A percentile compares a stretch with the other conserved stretches of the same genome.
These are phyloP conservation scores for Entamoeba invadens DNA, from an alignment of 208 protist genomes.

Conservation along the genomic window DNA sequence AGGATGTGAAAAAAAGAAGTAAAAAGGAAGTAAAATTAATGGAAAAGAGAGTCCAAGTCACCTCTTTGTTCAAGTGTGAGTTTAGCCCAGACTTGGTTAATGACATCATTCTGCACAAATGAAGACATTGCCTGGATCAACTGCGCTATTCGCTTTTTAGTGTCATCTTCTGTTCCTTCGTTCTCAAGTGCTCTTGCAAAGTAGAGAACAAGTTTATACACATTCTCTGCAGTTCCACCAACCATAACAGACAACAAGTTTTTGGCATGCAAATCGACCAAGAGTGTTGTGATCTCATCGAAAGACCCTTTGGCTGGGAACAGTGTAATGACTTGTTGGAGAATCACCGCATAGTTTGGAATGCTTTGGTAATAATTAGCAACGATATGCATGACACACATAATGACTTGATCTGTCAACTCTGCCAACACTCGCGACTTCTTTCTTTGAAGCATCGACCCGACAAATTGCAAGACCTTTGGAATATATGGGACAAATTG, in stretches of 20 bases:
- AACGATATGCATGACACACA: neutral
- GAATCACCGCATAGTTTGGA: neutral
- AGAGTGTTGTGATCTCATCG: neutral
- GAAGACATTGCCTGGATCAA: neutral
- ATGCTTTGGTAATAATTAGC: neutral
- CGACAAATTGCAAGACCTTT: neutral
- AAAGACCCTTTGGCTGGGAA: neutral
- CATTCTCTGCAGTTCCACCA: neutral
- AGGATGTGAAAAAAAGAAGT: too few relatives aligned
- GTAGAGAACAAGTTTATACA: neutral
- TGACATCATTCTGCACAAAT: neutral
- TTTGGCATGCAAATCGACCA: neutral
- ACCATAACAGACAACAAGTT: neutral
- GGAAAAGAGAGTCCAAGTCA: neutral
- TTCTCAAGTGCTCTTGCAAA: neutral
- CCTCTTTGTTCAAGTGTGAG: neutral
- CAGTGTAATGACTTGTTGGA: neutral
- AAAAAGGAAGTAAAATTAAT: neutral
- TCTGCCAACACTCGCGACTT: neutral
- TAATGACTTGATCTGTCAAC: neutral
- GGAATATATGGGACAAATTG: neutral
- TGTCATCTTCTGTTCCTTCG: neutral
- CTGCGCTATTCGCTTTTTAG: neutral
- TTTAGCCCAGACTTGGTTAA: neutral
- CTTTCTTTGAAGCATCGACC: neutral